phyloP scores from a whole-genome alignment of 2,329 filamentous ascomycete species.

The Fusarium virguliforme region DNA sequence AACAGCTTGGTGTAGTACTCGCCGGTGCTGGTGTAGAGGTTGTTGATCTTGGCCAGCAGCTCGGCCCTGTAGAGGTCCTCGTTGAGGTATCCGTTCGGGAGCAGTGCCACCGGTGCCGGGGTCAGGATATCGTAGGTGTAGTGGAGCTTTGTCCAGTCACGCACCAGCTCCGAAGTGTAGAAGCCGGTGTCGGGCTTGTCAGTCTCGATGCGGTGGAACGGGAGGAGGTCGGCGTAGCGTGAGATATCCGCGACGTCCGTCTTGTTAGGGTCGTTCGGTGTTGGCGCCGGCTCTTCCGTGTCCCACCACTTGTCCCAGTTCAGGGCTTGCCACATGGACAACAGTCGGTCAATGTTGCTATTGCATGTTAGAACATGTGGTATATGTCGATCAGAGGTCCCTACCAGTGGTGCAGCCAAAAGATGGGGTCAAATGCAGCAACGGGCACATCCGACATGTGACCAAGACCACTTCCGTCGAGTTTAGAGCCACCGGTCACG shows the following conservation, averaged over 20 bases:
- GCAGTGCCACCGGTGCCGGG: neutral
- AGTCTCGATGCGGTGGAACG: conserved; percentile 21
- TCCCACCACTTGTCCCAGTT: conserved; percentile 36
- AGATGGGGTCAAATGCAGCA: conserved; percentile 76
- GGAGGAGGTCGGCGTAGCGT: conserved; percentile 2
- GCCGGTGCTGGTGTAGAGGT: neutral
- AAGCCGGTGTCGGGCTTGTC: neutral
- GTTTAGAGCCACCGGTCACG: neutral
- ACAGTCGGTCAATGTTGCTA: conserved; percentile 31
- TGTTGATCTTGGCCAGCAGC: conserved; percentile 16
- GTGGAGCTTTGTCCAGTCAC: conserved; percentile 25
- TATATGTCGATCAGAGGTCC: neutral
- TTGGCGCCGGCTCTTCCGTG: neutral
- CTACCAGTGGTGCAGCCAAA: conserved; percentile 73
- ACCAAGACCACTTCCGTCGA: conserved; percentile 53
- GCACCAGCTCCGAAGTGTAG: conserved; percentile 21
- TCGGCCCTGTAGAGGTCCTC: conserved; percentile 7
- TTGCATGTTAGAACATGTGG: neutral
- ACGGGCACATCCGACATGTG: conserved; percentile 71
- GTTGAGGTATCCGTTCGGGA: neutral
- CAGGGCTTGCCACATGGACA: conserved; percentile 34
- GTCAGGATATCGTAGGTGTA: conserved; percentile 27
- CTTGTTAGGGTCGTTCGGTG: neutral
- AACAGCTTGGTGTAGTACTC: neutral
- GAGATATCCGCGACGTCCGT: too few relatives aligned